These are phyloP conservation scores for Solanum chilense DNA, from an alignment of 257 asterid species.

Conservation along the genomic window DNA sequence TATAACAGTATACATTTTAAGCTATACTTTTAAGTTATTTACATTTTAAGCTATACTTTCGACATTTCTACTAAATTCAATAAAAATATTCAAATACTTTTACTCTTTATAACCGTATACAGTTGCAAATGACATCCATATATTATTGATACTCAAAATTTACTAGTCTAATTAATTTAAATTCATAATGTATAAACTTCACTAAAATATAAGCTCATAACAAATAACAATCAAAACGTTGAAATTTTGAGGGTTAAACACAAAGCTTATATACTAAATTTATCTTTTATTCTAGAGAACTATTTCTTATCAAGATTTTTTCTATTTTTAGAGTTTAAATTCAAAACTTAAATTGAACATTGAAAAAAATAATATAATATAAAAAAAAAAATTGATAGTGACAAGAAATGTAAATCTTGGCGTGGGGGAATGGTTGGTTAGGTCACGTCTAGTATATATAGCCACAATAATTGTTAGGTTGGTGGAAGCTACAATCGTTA, in stretches of 20 bases:
- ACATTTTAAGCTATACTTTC: neutral
- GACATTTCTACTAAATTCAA: neutral
- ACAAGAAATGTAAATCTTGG: neutral
- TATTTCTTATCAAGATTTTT: neutral
- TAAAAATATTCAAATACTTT: neutral
- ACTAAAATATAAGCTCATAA: neutral
- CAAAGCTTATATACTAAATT: neutral
- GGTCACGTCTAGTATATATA: constrained; percentile 22
- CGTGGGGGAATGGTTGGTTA: constrained; percentile 26
- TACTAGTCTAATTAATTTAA: neutral
- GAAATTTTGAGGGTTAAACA: neutral
- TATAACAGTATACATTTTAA: neutral
- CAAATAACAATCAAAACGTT: neutral
- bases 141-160: neutral
- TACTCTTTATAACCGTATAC: neutral
- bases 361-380: neutral
- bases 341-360: neutral
- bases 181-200: neutral
- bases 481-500: constrained; percentile 31
- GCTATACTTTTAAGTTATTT: neutral
- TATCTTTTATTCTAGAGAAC: neutral
- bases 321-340: neutral
- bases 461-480: constrained; percentile 36
- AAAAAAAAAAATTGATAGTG: neutral
- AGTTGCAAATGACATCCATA: neutral